phyloP scores from a whole-genome alignment of 2,329 filamentous ascomycete species.

The Penicillium aurantiogriseum region DNA sequence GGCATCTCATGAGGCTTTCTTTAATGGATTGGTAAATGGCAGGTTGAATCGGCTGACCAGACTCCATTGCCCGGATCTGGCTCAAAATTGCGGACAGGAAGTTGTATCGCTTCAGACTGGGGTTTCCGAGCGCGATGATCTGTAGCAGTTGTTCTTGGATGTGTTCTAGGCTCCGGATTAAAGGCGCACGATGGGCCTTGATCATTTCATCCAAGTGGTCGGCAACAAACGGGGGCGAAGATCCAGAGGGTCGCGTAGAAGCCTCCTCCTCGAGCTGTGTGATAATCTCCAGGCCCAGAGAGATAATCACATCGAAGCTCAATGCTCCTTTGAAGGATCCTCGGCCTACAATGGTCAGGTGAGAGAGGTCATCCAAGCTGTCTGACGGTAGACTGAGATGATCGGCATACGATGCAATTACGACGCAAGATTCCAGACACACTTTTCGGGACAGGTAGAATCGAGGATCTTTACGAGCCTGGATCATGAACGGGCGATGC shows the following conservation, averaged over 20 bases:
- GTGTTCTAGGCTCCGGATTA: not conserved
- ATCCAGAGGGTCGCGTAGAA: not conserved
- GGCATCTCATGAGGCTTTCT: not conserved
- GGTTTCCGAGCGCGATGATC: conserved; percentile 1
- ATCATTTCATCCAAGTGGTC: not conserved
- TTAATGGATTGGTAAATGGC: conserved; percentile 16
- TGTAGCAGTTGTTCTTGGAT: not conserved
- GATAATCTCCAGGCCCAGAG: no score
- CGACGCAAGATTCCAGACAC: no score
- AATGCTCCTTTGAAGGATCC: no score
- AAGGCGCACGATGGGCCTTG: not conserved
- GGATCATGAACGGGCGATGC: no score
- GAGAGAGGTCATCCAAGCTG: no score
- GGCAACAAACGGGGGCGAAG: not conserved
- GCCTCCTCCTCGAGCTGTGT: not conserved
- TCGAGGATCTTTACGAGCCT: no score
- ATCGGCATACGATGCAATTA: no score
- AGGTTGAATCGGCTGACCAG: conserved; percentile 3
- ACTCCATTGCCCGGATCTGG: conserved; percentile 18
- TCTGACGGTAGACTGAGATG: no score
- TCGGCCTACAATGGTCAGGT: no score
- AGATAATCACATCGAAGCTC: no score
- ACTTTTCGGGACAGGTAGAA: no score
- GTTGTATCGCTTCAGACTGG: conserved; percentile 19
- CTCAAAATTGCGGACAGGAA: conserved; percentile 15